Evolutionary conservation across 192 early-diverging fungal species (phyloP), one percentile per base, ranked within the genome.

Genomic region (Thoreauomyces humboldtii): DNA sequence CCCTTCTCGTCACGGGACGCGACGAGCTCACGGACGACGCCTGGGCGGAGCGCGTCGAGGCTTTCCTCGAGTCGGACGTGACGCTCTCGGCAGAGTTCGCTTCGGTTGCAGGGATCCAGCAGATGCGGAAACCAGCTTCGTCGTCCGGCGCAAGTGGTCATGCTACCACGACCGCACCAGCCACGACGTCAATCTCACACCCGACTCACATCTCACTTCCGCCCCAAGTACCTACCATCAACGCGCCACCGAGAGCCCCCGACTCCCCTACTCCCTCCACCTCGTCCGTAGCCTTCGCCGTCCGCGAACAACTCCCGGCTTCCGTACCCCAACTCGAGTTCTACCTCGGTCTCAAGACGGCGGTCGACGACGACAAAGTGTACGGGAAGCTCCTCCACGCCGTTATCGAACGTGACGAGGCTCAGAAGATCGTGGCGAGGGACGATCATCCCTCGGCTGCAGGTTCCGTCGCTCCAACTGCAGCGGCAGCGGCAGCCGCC

Each of bases 1-100:
- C 64, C 0, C 25, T 66, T 7, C 33, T 66, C 1, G 27, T 33
- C 51, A 44, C 41, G n/a, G 24, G 38, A 4, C 32, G 53, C 25
- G 41, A 46, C 11, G 53, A 66, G 19, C 9, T 66, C 17, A 14
- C 12, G 12, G 64, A 66, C 35, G 64, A 66, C 27, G 14, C 12
- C 4, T 66, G 64, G 64, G 51, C 53, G 2, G 64, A 66, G 31
- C 64, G 64, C 42, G 38, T 66, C 28, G 64, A 66, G 46, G 37
- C 21, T 14, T 57, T 42, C 53, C 36, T 66, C 36, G 54, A 57
- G 21, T 9, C 0, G 7, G 53, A 66, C 24, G 25, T 57, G 24
- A 42, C 5, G 41, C 36, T 66, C 9, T n/a, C 48, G 17, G 29
- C 51, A 24, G 51, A 42, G 0, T 66, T 66, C 44, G 64, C 64